Evolutionary conservation across 495 filamentous ascomycete genomes (phyloP).

Genomic region (Trichocladium antarcticum): DNA sequence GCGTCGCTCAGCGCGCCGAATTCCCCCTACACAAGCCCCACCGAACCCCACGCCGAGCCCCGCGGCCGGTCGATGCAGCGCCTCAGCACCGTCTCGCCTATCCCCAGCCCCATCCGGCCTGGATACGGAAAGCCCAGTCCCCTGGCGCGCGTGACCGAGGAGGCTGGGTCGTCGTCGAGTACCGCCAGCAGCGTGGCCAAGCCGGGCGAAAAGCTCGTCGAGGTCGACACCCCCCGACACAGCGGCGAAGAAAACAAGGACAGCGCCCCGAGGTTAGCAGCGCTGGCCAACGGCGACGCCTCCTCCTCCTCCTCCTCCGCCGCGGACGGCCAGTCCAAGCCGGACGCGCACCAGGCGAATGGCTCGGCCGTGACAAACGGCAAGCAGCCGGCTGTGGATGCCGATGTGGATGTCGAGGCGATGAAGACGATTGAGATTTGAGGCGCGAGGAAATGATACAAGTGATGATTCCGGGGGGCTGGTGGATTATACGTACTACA

Average conservation of each 20-base stretch:
- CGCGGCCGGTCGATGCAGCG: conserved; percentile 46
- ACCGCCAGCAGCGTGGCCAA: neutral
- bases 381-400: conserved; percentile 26
- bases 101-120: conserved; percentile 42
- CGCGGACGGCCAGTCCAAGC: conserved; percentile 14
- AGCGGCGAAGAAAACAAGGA: conserved; percentile 38
- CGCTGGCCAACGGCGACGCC: conserved; percentile 25
- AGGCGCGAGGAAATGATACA: conserved; percentile 9
- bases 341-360: neutral
- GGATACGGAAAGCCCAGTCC: conserved; percentile 43
- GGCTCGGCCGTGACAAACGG: conserved; percentile 21
- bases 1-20: conserved; percentile 33
- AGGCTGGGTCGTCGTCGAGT: conserved; percentile 19
- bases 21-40: conserved; percentile 45
- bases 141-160: conserved; percentile 44
- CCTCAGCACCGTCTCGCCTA: conserved; percentile 40
- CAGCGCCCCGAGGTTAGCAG: conserved; percentile 22
- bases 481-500: too few relatives aligned
- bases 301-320: conserved; percentile 15
- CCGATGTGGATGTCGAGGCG: conserved; percentile 36
- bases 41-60: conserved; percentile 33
- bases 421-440: conserved; percentile 53
- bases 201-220: conserved; percentile 24
- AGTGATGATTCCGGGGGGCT: neutral
- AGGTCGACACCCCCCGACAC: conserved; percentile 42